A percentile compares a stretch with the other conserved stretches of the same genome.
phyloP scores from a whole-genome alignment of 2,329 filamentous ascomycete genomes.

The Fusarium albosuccineum region DNA sequence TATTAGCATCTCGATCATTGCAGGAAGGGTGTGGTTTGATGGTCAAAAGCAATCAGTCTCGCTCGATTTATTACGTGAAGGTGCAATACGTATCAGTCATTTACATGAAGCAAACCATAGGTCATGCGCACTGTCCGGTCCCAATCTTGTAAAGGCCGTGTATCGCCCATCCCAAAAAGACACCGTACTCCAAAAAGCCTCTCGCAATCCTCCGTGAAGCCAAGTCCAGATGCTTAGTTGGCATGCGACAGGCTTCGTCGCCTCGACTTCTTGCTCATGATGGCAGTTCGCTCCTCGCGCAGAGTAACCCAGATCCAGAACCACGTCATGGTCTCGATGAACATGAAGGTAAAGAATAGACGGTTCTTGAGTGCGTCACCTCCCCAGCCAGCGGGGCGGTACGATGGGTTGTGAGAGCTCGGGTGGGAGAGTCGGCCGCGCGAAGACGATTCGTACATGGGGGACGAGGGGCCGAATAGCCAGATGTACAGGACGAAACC shows the following conservation, averaged over 20 bases:
- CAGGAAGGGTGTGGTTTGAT: too few species aligned
- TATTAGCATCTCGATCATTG: not conserved
- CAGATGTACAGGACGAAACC: slow-evolving; percentile 73
- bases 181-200: not conserved
- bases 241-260: slow-evolving; percentile 43
- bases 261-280: slow-evolving; percentile 56
- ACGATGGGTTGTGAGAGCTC: slow-evolving; percentile 51
- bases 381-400: slow-evolving; percentile 60
- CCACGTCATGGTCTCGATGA: slow-evolving; percentile 87
- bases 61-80: not conserved
- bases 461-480: slow-evolving; percentile 66
- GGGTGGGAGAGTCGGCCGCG: slow-evolving; percentile 41
- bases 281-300: slow-evolving; percentile 70
- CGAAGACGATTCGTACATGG: slow-evolving; percentile 56
- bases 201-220: not conserved
- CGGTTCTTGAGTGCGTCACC: slow-evolving; percentile 83
- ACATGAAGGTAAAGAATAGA: slow-evolving; percentile 85
- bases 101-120: not conserved
- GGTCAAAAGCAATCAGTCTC: too few species aligned
- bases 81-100: slow-evolving; percentile 1
- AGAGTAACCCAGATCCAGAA: slow-evolving; percentile 86
- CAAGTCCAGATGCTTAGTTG: slow-evolving; percentile 12
- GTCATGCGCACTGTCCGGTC: too few species aligned
- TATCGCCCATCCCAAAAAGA: slow-evolving; percentile 2
- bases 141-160: not conserved